Base-by-base conservation (phyloP, 768 basidiomycete genomes). In the Tricholoma saponaceum region DNA sequence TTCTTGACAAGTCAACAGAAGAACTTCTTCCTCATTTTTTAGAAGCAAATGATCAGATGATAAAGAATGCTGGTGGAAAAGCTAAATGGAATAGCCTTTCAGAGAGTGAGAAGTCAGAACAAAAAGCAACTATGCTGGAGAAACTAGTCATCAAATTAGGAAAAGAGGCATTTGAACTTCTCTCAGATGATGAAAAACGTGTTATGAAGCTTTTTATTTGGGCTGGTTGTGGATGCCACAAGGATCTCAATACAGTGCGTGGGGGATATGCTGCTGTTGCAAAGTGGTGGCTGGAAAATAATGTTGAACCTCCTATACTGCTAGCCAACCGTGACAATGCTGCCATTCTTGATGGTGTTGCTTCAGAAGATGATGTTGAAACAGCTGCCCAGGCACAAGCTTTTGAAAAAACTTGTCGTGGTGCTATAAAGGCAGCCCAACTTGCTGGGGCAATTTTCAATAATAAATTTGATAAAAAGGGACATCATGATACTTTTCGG, bases 211-310 rank as follows among this genome's bases (percentile, higher is more conserved):
- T 73, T 20, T 73, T 74, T 58, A 60, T 74, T 22, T 69, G 70
- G 66, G 65, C 61, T 28, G 68, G 67, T 3, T 73, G 70, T 60
- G 68, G 67, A 22, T 69, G 68, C 60, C 72, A 73, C 58, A 73
- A 73, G 57, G 70, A 74, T 39, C 57, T 70, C 7, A 75, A 74
- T 50, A 60, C 66, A 14, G 61, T 72, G 9, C 59, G 61, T 26
- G 67, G 66, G 5, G 70, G 71, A 1, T 66, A 67, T 57, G 25
- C 35, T 23, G 50, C 60, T 10, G 63, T 69, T 60, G 26, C 20
- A 20, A 20, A 44, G 18, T 70, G 53, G 54, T 72, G 65, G 62
- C 25, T 51, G 6, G 44, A 55, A 23, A 49, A 62, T 53, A 56
- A 63, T 8, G 5, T 67, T 12, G 51, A 53, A 14, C 54, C 58